Evolutionary conservation across 257 asterid genomes (phyloP), one percentile per base, ranked within the genome.

Genomic region (Solanum pinnatisectum): DNA sequence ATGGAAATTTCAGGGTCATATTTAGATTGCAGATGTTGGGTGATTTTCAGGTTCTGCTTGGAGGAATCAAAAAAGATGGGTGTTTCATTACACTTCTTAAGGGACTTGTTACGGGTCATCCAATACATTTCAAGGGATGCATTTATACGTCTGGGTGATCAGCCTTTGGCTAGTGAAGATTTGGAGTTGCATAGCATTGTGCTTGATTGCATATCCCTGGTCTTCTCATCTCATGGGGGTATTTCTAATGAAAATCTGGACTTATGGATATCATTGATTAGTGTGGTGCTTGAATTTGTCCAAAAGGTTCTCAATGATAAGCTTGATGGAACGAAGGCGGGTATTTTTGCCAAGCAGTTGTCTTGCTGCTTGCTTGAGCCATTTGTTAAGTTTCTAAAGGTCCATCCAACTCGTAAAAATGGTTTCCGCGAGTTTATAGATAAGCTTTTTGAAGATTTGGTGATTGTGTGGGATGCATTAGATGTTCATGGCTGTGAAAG

Each of bases 11-110:
- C 91, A 74, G 95, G 90, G 44, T 90, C 92, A 10, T 89, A 92
- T 88, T 92, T 92, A 91, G 98, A 96, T 90, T 76, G 82, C 73
- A 96, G 94, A 85, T 95, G 96, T 90, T 97, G 98, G 99, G 89
- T 88, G 82, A 89, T 97, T 88, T 90, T 96, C 46, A 94, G 87
- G 63, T 97, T 95, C 93, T 94, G 98, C 92, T 88, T 97, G 94
- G 94, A 94, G 93, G 96, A 95, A 90, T 93, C 96, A 33, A 89
- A 91, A 71, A 91, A 92, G n/a, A 91, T 89, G 30, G 89, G 90
- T 49, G 67, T 91, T 27, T 87, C 94, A 72, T 90, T 96, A 92
- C 90, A 92, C 78, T 92, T 93, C 89, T 90, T 92, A 13, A 92
- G 91, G 92, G 96, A 95, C 89, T 90, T 97, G 52, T 90, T 97